Conservation (phyloP, 2,329 filamentous ascomycete species). For the Beauveria asiatica region DNA sequence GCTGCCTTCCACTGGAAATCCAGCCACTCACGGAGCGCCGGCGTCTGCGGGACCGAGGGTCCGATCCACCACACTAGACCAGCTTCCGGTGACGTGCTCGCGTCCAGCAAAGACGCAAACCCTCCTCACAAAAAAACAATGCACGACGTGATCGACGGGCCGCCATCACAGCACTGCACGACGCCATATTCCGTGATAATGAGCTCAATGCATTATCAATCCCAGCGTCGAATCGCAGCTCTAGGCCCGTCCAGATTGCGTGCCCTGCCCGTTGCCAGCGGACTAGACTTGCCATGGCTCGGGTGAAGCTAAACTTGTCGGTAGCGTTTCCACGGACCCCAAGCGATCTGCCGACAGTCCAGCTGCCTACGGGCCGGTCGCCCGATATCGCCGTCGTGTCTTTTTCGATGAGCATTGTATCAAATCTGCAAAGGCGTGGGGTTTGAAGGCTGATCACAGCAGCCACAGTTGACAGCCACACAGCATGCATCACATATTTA, state of each 20-base stretch:
- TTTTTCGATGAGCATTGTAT: neutral
- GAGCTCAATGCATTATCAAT: neutral
- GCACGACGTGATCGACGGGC: conserved; percentile 3
- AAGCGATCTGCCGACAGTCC: neutral
- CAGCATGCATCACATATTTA: too few species aligned
- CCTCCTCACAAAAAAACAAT: neutral
- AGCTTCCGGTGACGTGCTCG: conserved; percentile 9
- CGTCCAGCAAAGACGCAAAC: conserved; percentile 8
- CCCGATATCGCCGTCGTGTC: neutral
- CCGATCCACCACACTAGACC: conserved; percentile 12
- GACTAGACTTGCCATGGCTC: too few species aligned
- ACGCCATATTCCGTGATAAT: conserved; percentile 3
- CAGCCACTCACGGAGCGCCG: conserved; percentile 8
- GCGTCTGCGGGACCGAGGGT: conserved; percentile 7
- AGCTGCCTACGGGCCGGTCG: conserved; percentile 3
- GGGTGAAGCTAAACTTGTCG: neutral
- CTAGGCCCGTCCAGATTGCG: neutral
- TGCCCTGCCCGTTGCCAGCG: neutral
- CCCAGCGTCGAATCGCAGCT: neutral
- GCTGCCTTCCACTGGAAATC: neutral
- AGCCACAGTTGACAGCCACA: too few species aligned
- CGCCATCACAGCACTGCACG: neutral
- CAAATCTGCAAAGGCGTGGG: too few species aligned
- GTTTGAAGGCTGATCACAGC: too few species aligned
- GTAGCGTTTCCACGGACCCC: neutral